These are phyloP conservation scores for Solanum chilense DNA, from an alignment of 257 asterid species.

Conservation along the genomic window DNA sequence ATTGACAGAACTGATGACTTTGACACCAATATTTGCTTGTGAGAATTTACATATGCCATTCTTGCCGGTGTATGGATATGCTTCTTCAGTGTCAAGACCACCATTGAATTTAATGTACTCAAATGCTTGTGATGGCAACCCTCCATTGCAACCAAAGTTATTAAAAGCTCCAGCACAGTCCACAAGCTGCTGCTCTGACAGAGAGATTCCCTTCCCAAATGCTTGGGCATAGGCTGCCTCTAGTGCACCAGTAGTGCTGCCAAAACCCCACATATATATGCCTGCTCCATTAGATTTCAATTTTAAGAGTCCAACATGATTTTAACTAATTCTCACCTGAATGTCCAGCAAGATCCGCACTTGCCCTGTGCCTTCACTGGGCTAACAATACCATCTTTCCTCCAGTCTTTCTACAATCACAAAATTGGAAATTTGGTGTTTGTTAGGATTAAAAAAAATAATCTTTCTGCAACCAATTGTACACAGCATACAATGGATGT, in stretches of 20 bases:
- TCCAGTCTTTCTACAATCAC: conserved; percentile 70
- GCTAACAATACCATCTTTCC: conserved; percentile 74
- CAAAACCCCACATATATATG: not conserved
- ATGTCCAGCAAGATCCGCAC: conserved; percentile 99
- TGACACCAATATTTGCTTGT: conserved; percentile 51
- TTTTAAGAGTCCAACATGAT: not conserved
- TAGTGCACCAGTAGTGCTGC: conserved; percentile 94
- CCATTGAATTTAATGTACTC: conserved; percentile 87
- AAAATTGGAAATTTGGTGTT: conserved; percentile 3
- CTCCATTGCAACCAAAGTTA: conserved; percentile 91
- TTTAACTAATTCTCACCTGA: conserved; percentile 44
- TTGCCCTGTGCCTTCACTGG: conserved; percentile 79
- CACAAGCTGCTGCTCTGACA: conserved; percentile 97
- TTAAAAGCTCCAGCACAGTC: conserved; percentile 93
- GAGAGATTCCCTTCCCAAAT: conserved; percentile 58
- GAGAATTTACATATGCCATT: conserved; percentile 65
- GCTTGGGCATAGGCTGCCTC: conserved; percentile 96
- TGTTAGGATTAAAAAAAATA: not conserved
- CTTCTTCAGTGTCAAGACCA: conserved; percentile 81
- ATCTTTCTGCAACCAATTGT: not conserved
- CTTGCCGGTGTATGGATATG: conserved; percentile 75
- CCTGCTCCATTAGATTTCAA: not conserved
- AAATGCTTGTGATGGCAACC: conserved; percentile 96
- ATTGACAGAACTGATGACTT: conserved; percentile 69
- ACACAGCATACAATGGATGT: not conserved